phyloP scores from a whole-genome alignment of 192 early-diverging fungal genomes.

The Umbelopsis vinacea region DNA sequence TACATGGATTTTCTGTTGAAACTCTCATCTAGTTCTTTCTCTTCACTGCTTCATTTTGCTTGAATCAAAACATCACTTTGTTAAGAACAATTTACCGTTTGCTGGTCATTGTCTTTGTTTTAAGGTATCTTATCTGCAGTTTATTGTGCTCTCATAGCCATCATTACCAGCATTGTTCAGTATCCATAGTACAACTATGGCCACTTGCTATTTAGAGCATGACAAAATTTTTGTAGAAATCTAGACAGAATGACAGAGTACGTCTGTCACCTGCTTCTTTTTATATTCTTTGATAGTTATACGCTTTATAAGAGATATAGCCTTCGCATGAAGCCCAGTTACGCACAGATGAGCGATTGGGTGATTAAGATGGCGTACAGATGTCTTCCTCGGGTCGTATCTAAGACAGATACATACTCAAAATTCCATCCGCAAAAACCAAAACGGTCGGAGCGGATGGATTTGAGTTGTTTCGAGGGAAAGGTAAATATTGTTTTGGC shows the following conservation, averaged over 20 bases:
- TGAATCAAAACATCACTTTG: too few species aligned
- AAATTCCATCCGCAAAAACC: constrained; percentile 19
- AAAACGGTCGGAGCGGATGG: constrained; percentile 22
- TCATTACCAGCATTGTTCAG: too few species aligned
- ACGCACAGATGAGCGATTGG: constrained; percentile 14
- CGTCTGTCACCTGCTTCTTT: neutral
- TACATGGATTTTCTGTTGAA: too few species aligned
- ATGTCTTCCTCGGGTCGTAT: constrained; percentile 9
- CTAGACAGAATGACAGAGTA: neutral
- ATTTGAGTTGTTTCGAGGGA: constrained; percentile 13
- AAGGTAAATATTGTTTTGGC: neutral
- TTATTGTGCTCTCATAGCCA: too few species aligned
- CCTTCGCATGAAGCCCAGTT: constrained; percentile 19
- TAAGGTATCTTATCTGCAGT: too few species aligned
- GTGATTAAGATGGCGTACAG: constrained; percentile 22
- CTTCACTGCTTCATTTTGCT: too few species aligned
- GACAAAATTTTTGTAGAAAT: too few species aligned
- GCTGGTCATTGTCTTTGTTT: too few species aligned
- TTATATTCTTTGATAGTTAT: neutral
- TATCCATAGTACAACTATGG: too few species aligned
- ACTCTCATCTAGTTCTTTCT: too few species aligned
- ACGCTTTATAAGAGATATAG: neutral
- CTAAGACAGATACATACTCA: constrained; percentile 17
- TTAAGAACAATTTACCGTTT: too few species aligned
- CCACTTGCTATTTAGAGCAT: too few species aligned